These are phyloP conservation scores for Mediolabrus comicus DNA, from an alignment of 108 stramenopile genomes.

Conservation along the genomic window DNA sequence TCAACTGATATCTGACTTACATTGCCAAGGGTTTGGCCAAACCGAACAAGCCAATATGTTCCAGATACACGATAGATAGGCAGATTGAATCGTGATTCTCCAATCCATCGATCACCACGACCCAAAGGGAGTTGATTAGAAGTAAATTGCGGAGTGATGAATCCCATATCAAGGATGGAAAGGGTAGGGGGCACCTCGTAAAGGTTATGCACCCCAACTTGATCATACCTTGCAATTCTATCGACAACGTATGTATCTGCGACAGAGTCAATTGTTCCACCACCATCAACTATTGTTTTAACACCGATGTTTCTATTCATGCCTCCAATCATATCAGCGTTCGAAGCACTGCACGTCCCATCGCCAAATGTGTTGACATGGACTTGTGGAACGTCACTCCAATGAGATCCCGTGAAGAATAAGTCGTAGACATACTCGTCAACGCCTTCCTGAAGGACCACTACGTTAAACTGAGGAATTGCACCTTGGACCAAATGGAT, in stretches of 20 bases:
- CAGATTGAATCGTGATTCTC: slow-evolving; percentile 24
- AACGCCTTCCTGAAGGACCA: slow-evolving; percentile 31
- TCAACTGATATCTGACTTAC: slow-evolving; percentile 21
- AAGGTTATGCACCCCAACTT: slow-evolving; percentile 21
- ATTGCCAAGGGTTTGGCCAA: slow-evolving; percentile 54
- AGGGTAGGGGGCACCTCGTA: slow-evolving; percentile 45
- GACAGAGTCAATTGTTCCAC: slow-evolving; percentile 25
- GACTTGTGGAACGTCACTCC: slow-evolving; percentile 57
- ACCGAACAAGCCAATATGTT: slow-evolving; percentile 53
- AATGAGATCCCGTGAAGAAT: slow-evolving; percentile 64
- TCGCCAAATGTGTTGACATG: slow-evolving; percentile 49
- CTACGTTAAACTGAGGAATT: slow-evolving; percentile 45
- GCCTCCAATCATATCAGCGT: slow-evolving; percentile 26
- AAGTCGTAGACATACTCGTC: slow-evolving; percentile 77
- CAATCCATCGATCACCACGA: slow-evolving; percentile 27
- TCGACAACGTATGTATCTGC: slow-evolving; percentile 35
- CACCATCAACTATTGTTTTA: slow-evolving; percentile 39
- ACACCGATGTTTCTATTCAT: slow-evolving; percentile 57
- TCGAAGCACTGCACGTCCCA: slow-evolving; percentile 41
- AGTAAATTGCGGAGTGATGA: slow-evolving; percentile 15
- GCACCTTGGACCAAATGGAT: slow-evolving; percentile 37
- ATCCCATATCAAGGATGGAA: slow-evolving; percentile 27
- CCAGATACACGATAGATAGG: slow-evolving; percentile 59
- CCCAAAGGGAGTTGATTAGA: slow-evolving; percentile 32
- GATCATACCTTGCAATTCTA: slow-evolving; percentile 5